These are phyloP conservation scores for Suillus fuscotomentosus DNA, from an alignment of 768 basidiomycete species.

Conservation along the genomic window DNA sequence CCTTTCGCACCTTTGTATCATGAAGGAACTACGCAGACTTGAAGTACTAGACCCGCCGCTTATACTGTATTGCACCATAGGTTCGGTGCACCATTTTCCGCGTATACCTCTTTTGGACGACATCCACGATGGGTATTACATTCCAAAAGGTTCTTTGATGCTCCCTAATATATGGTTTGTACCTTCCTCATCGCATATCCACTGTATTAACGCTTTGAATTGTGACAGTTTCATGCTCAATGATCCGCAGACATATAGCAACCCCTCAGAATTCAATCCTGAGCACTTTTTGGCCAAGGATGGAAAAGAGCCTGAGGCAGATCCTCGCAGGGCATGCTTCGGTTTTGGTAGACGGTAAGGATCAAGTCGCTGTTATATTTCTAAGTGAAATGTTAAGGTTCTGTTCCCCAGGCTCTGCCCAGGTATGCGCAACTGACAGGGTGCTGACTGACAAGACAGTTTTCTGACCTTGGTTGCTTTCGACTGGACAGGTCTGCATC, in stretches of 20 bases:
- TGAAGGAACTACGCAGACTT: too few relatives aligned
- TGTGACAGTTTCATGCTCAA: conserved; percentile 49
- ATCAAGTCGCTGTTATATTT: not conserved
- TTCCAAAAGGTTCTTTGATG: conserved; percentile 25
- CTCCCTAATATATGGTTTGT: conserved; percentile 26
- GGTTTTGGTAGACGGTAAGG: conserved; percentile 31
- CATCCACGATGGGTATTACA: conserved; percentile 9
- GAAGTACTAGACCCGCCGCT: too few relatives aligned
- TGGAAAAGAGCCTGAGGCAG: conserved; percentile 17
- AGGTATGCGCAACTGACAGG: conserved; percentile 8
- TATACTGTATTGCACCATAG: too few relatives aligned
- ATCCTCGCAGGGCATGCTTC: conserved; percentile 18
- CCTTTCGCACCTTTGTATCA: too few relatives aligned
- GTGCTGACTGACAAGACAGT: not conserved
- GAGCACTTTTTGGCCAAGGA: conserved; percentile 29
- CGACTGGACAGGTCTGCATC: conserved; percentile 21
- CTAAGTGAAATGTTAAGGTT: not conserved
- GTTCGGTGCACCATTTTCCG: too few relatives aligned
- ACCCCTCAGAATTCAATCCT: conserved; percentile 32
- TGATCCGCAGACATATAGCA: conserved; percentile 39
- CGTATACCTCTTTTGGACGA: conserved; percentile 10
- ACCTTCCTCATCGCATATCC: not conserved
- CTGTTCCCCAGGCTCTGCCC: conserved; percentile 14
- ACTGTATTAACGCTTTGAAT: not conserved
- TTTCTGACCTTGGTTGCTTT: not conserved